Percentiles rank a stretch among this genome's conserved stretches.
phyloP scores from a whole-genome alignment of 371 early-diverging fungal species.

The Apophysomyces elegans region DNA sequence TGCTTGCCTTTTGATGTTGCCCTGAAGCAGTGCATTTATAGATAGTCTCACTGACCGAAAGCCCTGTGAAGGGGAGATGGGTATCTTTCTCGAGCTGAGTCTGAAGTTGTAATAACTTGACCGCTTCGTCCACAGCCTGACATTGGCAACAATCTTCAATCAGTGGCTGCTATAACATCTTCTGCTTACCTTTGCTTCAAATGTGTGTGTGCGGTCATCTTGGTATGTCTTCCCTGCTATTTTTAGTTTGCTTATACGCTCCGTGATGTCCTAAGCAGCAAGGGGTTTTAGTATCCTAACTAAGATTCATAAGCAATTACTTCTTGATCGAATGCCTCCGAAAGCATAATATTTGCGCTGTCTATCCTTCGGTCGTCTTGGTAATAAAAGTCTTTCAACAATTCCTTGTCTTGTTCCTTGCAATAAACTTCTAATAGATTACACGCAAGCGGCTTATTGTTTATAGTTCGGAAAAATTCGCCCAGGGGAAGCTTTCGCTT shows the following conservation, averaged over 20 bases:
- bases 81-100: slow-evolving; percentile 73
- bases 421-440: slow-evolving; percentile 84
- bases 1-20: slow-evolving; percentile 72
- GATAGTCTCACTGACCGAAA: slow-evolving; percentile 86
- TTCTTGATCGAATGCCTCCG: slow-evolving; percentile 62
- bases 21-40: slow-evolving; percentile 78
- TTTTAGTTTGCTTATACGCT: slow-evolving; percentile 73
- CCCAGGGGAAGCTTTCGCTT: slow-evolving; percentile 82
- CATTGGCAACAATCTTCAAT: too few relatives aligned
- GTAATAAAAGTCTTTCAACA: slow-evolving; percentile 92
- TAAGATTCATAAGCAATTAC: slow-evolving; percentile 32
- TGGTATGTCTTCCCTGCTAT: slow-evolving; percentile 71
- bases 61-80: slow-evolving; percentile 68
- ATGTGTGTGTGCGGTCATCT: slow-evolving; percentile 70
- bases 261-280: slow-evolving; percentile 45
- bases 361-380: slow-evolving; percentile 89
- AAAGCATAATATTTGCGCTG: slow-evolving; percentile 67
- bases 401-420: slow-evolving; percentile 72
- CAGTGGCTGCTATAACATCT: not conserved
- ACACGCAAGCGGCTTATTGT: slow-evolving; percentile 82
- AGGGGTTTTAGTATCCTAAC: too few relatives aligned
- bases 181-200: slow-evolving; percentile 73
- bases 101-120: slow-evolving; percentile 78
- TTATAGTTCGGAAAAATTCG: slow-evolving; percentile 89
- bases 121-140: slow-evolving; percentile 77